These are phyloP conservation scores for Oxalis stricta DNA, from an alignment of 441 rosid species.

Conservation along the genomic window DNA sequence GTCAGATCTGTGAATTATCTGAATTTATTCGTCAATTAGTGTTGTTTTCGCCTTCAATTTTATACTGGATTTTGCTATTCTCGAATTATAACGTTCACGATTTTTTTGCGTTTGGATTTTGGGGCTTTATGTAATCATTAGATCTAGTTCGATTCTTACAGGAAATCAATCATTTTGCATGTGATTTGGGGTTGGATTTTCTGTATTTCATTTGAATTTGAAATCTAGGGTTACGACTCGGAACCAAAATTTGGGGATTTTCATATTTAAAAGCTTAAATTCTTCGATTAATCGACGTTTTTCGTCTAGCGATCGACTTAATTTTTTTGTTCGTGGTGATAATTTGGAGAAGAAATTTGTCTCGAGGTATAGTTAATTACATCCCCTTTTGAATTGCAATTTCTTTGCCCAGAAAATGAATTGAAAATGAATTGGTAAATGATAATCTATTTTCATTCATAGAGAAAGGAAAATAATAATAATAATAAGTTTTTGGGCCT, in stretches of 20 bases:
- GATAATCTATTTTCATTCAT: too few relatives aligned
- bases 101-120: background rate
- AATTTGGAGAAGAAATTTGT: constrained; percentile 4
- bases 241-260: constrained; percentile 6
- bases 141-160: background rate
- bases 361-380: background rate
- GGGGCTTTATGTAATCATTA: background rate
- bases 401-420: too few relatives aligned
- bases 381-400: too few relatives aligned
- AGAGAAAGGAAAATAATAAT: too few relatives aligned
- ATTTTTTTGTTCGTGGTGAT: too few relatives aligned
- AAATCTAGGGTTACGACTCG: constrained; percentile 21
- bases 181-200: background rate
- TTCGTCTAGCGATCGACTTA: too few relatives aligned
- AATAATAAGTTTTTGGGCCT: too few relatives aligned
- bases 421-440: too few relatives aligned
- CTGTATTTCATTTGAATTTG: constrained; percentile 1
- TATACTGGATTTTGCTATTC: constrained; percentile 1
- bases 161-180: background rate
- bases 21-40: background rate
- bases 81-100: background rate
- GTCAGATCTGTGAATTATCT: constrained; percentile 6
- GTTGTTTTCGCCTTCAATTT: background rate
- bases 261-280: background rate
- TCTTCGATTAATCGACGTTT: background rate